Percentiles rank a stretch among this genome's conserved stretches.
phyloP scores from a whole-genome alignment of 306 rosid genomes.

The Chamaecrista fasciculata region DNA sequence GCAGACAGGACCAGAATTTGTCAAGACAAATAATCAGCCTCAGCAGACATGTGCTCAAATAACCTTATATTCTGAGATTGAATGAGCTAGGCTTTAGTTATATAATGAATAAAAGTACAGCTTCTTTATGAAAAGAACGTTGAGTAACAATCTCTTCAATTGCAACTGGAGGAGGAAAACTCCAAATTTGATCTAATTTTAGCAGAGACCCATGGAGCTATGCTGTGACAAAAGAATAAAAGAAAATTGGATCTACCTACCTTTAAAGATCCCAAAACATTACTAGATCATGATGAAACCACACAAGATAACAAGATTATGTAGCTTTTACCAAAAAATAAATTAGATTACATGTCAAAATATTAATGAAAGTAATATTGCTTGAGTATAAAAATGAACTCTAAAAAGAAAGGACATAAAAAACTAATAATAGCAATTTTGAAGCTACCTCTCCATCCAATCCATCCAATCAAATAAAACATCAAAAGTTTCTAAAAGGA shows the following conservation, averaged over 20 bases:
- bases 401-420: not conserved
- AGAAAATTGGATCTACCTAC: conserved; percentile 55
- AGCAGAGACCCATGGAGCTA: conserved; percentile 72
- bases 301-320: too few species aligned
- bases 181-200: too few species aligned
- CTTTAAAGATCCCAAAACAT: conserved; percentile 24
- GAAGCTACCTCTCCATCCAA: not conserved
- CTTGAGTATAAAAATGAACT: too few species aligned
- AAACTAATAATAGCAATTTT: not conserved
- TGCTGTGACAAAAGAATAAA: conserved; percentile 54
- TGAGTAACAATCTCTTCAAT: conserved; percentile 52
- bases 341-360: too few species aligned
- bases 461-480: not conserved
- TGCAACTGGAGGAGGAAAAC: conserved; percentile 52
- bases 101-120: conserved; percentile 62
- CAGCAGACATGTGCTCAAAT: conserved; percentile 58
- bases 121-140: conserved; percentile 66
- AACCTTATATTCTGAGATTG: conserved; percentile 44
- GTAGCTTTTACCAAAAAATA: too few species aligned
- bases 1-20: conserved; percentile 69
- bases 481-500: not conserved
- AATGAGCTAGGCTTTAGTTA: conserved; percentile 53
- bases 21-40: conserved; percentile 64
- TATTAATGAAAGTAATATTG: too few species aligned
- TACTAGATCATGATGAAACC: conserved; percentile 17